Evolutionary conservation across 2,329 filamentous ascomycete species (phyloP).

Genomic region (Madurella fahalii): DNA sequence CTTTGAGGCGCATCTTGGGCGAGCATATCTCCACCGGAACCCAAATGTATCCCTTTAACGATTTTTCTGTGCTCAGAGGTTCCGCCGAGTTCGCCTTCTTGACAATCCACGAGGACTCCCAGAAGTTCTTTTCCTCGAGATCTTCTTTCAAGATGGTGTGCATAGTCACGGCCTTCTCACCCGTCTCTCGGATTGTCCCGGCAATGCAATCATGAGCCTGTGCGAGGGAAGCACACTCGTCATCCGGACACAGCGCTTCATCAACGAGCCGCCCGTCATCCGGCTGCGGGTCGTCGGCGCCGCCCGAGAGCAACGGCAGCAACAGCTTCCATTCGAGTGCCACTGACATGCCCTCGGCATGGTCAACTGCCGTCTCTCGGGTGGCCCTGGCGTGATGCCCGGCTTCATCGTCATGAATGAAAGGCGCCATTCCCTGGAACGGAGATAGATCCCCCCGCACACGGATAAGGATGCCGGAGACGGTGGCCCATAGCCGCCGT

Average conservation of each 20-base stretch:
- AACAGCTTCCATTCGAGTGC: constrained; percentile 35
- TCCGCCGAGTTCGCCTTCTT: constrained; percentile 40
- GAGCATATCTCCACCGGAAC: constrained; percentile 37
- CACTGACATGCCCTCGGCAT: constrained; percentile 23
- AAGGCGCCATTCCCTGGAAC: constrained; percentile 11
- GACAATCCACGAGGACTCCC: constrained; percentile 38
- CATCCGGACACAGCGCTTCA: constrained; percentile 1
- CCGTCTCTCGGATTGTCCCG: constrained; percentile 20
- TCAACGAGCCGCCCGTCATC: constrained; percentile 7
- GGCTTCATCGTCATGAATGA: constrained; percentile 12
- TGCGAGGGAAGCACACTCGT: constrained; percentile 14
- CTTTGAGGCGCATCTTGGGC: constrained; percentile 31
- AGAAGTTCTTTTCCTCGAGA: constrained; percentile 31
- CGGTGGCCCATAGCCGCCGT: neutral
- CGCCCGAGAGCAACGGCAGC: constrained; percentile 24
- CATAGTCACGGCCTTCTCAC: constrained; percentile 29
- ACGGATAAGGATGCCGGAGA: neutral
- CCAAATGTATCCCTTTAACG: constrained; percentile 29
- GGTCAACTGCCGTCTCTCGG: constrained; percentile 13
- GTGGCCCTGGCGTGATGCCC: neutral
- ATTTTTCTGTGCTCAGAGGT: constrained; percentile 26
- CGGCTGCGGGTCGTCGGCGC: constrained; percentile 10
- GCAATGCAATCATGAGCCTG: constrained; percentile 27
- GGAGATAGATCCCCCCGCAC: neutral
- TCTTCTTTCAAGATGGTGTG: constrained; percentile 24